Conservation (phyloP, 2,329 filamentous ascomycete genomes). For the Colletotrichum sp. region DNA sequence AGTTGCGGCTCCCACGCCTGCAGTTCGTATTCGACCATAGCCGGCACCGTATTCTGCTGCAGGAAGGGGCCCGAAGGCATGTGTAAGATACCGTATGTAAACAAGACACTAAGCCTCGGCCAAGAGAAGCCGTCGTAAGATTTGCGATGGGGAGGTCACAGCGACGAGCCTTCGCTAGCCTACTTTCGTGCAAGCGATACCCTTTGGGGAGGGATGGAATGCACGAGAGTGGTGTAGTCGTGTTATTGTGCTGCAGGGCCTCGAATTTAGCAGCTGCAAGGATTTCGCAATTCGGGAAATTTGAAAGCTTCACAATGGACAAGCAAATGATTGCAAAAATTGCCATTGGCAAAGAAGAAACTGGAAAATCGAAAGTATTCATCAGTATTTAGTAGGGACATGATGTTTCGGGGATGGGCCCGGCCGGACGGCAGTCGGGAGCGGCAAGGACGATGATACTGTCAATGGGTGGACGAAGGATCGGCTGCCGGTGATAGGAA, state of each 20-base stretch:
- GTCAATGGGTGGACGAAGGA: neutral
- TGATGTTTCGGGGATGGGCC: neutral
- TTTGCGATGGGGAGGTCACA: neutral
- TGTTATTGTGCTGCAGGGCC: neutral
- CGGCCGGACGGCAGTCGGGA: conserved; percentile 9
- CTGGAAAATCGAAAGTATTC: neutral
- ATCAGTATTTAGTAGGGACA: neutral
- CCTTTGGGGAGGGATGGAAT: neutral
- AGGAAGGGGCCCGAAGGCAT: neutral
- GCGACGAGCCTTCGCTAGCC: neutral
- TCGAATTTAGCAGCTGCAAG: neutral
- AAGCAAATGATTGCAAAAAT: neutral
- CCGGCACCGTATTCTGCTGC: neutral
- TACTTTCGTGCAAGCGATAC: neutral
- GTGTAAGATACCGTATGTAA: neutral
- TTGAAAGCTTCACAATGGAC: neutral
- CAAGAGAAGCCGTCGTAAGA: neutral
- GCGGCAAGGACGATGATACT: neutral
- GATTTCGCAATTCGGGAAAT: neutral
- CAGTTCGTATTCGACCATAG: neutral
- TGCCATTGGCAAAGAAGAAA: neutral
- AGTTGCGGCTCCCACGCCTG: neutral
- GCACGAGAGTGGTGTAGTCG: neutral
- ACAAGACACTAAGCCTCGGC: neutral
- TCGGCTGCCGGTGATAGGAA: conserved; percentile 10